Conservation (phyloP, 164 flowering plant genomes). For the Tinospora cordifolia region DNA sequence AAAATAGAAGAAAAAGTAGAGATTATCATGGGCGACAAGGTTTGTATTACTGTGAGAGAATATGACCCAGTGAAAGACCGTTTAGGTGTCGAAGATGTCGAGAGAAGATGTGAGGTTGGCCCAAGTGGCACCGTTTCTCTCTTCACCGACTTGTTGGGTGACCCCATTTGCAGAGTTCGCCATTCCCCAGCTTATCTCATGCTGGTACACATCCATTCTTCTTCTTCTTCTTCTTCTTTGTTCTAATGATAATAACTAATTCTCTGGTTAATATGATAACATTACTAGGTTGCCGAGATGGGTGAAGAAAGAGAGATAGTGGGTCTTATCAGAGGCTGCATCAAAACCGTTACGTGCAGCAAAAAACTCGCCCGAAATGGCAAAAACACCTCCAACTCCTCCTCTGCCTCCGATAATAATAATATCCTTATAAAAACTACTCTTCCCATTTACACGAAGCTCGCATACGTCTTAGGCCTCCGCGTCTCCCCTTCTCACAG, state of each 20-base stretch:
- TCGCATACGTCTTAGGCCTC: slow-evolving; percentile 88
- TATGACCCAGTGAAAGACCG: slow-evolving; percentile 50
- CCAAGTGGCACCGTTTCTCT: slow-evolving; percentile 66
- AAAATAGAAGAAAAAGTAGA: not conserved
- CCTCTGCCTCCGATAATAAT: too few species aligned
- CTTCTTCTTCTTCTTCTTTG: not conserved
- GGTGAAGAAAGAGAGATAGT: slow-evolving; percentile 42
- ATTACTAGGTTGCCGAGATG: slow-evolving; percentile 56
- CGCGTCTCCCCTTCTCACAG: slow-evolving; percentile 87
- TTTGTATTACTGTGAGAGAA: slow-evolving; percentile 42
- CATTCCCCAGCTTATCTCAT: slow-evolving; percentile 79
- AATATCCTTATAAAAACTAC: not conserved
- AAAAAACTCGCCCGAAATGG: slow-evolving; percentile 40
- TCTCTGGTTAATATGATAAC: not conserved
- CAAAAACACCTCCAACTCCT: slow-evolving; percentile 10
- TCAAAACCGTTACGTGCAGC: slow-evolving; percentile 88
- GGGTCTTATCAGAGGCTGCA: slow-evolving; percentile 86
- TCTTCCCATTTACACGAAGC: slow-evolving; percentile 67
- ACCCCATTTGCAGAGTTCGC: slow-evolving; percentile 89
- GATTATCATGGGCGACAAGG: not conserved
- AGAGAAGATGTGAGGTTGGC: slow-evolving; percentile 75
- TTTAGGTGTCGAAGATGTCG: slow-evolving; percentile 53
- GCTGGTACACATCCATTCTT: slow-evolving; percentile 40
- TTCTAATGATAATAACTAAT: not conserved
- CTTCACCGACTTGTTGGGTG: slow-evolving; percentile 82